Evolutionary conservation across 495 filamentous ascomycete species (phyloP).

Genomic region (Jackrogersella multiformis): DNA sequence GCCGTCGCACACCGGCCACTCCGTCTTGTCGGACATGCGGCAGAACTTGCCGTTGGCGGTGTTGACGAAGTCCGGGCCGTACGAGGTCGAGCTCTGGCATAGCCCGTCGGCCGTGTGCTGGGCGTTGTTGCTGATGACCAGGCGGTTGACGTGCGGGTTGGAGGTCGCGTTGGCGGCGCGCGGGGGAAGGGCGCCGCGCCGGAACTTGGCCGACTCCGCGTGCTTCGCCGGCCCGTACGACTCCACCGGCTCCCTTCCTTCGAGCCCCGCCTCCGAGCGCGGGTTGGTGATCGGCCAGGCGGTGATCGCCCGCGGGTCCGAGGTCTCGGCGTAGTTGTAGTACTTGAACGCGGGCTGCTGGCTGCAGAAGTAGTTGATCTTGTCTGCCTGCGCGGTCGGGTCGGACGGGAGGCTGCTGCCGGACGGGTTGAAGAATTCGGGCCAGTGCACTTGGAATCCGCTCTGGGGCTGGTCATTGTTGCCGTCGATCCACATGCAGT

Average conservation of each 20-base stretch:
- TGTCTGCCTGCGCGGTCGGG: neutral
- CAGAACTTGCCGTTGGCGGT: slow-evolving; percentile 40
- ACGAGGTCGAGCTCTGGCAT: slow-evolving; percentile 43
- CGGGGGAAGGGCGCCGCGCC: neutral
- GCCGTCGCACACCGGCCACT: slow-evolving; percentile 29
- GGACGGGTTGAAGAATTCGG: slow-evolving; percentile 27
- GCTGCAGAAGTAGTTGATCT: slow-evolving; percentile 30
- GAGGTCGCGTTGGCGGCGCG: neutral
- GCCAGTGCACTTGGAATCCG: slow-evolving; percentile 49
- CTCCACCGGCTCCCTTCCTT: neutral
- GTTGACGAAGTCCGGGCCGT: slow-evolving; percentile 48
- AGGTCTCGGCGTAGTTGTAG: slow-evolving; percentile 26
- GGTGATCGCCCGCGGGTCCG: slow-evolving; percentile 24
- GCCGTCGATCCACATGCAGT: slow-evolving; percentile 47
- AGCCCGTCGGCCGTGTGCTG: slow-evolving; percentile 38
- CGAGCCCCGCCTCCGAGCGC: slow-evolving; percentile 1
- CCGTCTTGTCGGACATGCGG: slow-evolving; percentile 46
- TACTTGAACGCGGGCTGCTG: slow-evolving; percentile 30
- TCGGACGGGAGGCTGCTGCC: neutral
- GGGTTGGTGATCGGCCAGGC: slow-evolving; percentile 31
- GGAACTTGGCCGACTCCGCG: slow-evolving; percentile 24
- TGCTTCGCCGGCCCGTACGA: slow-evolving; percentile 19
- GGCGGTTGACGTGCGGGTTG: slow-evolving; percentile 19
- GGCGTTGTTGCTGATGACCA: slow-evolving; percentile 45
- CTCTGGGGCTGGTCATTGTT: slow-evolving; percentile 45